A percentile compares a stretch with the other conserved stretches of the same genome.
Evolutionary conservation across 192 early-diverging fungal species (phyloP).

Genomic region (Linnemannia hyalina): DNA sequence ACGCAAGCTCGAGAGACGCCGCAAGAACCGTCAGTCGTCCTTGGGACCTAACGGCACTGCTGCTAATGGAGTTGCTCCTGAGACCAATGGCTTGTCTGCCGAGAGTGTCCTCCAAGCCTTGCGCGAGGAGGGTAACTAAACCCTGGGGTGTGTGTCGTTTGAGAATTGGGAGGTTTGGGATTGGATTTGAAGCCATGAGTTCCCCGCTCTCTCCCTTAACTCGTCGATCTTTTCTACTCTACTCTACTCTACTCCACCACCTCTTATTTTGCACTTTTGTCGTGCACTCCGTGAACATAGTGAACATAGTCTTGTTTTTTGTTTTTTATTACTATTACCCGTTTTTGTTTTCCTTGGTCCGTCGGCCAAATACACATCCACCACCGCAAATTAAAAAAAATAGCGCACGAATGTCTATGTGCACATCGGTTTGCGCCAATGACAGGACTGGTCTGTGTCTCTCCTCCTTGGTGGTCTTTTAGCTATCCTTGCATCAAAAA

Average conservation of each 20-base stretch:
- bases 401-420: no score
- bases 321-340: background rate
- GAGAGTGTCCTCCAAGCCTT: slow-evolving; percentile 53
- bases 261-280: background rate
- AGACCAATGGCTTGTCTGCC: slow-evolving; percentile 26
- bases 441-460: no score
- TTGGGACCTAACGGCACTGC: background rate
- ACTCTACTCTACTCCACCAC: no score
- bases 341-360: background rate
- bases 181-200: background rate
- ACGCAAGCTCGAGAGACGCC: slow-evolving; percentile 44
- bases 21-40: slow-evolving; percentile 42
- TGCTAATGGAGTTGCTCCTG: slow-evolving; percentile 7
- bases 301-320: background rate
- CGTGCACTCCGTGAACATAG: background rate
- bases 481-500: no score
- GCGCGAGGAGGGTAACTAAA: slow-evolving; percentile 34
- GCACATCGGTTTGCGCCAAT: no score
- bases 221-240: no score
- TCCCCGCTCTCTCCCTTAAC: no score
- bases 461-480: no score
- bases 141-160: background rate
- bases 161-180: background rate
- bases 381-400: no score
- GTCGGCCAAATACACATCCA: no score